Conservation (phyloP, 2,329 filamentous ascomycete genomes). For the Nakataea oryzae region DNA sequence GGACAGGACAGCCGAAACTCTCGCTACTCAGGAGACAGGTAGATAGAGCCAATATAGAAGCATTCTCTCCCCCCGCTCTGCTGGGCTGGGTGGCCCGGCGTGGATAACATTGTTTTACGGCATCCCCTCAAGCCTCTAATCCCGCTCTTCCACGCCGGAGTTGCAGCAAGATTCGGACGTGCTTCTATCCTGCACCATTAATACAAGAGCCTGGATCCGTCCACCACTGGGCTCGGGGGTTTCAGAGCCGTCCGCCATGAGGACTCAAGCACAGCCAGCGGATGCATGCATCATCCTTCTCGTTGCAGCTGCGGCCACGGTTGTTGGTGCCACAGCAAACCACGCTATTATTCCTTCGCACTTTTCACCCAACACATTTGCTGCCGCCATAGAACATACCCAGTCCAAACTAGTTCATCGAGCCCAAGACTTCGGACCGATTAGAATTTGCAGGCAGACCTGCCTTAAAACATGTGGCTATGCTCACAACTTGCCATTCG, state of each 20-base stretch:
- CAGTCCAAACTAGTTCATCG: not conserved
- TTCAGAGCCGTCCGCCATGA: not conserved
- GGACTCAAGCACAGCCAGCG: not conserved
- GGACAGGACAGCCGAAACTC: not conserved
- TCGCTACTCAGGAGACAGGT: not conserved
- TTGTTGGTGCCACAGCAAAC: not conserved
- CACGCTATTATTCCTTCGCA: not conserved
- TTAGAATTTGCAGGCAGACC: not conserved
- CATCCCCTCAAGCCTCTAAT: not conserved
- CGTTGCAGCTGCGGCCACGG: not conserved
- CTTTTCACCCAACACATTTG: not conserved
- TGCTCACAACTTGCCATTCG: not conserved
- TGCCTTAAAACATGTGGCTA: not conserved
- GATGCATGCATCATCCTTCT: not conserved
- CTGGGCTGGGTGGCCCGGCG: no score
- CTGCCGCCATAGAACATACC: not conserved
- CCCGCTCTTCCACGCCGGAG: no score
- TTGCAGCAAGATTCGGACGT: no score
- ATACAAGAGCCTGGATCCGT: no score
- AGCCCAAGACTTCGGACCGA: not conserved
- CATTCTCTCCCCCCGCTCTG: not conserved
- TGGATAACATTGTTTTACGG: not conserved
- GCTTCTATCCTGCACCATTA: no score
- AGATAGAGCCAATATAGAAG: not conserved
- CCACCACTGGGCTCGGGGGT: no score